Base-by-base conservation (phyloP, 768 basidiomycete genomes). In the Ramaria rubella region DNA sequence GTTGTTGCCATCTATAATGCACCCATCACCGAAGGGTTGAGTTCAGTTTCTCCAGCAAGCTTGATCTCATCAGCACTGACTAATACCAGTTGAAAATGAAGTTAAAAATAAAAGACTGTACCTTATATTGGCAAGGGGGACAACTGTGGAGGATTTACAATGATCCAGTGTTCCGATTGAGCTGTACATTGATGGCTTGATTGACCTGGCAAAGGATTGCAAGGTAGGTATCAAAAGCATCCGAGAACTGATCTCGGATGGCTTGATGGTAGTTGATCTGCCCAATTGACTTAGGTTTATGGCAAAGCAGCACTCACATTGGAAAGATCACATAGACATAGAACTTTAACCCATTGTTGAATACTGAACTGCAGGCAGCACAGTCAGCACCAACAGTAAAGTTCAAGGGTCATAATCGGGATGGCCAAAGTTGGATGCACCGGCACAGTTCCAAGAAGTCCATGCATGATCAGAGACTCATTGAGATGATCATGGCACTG, bases 201-300 rank as follows among this genome's bases (percentile, higher is more conserved):
- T 67, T 58, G n/a, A 67, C 58, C 11, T 38, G 21, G 9, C 34
- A 40, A 2, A 52, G 60, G 17, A 72, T 55, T 19, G 63, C 61
- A 9, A 69, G 59, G 19, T 68, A 70, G 3, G 63, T 36, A 58
- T 72, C 65, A 30, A 60, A 69, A 0, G 63, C 57, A 11, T 64
- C 60, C 2, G 64, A 59, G 30, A 72, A 66, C 50, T 70, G 68
- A 5, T 46, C 58, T 5, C 67, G 63, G 52, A 61, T 63, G 4
- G 34, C 38, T 4, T 50, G 63, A 5, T 44, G 55, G 52, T 70
- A 73, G 4, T 68, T 62, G 1, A 68, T 60, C 68, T 72, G 34
- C 9, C n/a, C n/a, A n/a, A n/a, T n/a, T n/a, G n/a, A n/a, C 17
- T 36, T 36, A 8, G 34, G 17, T 36, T 36, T 8, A 17, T 36